A percentile compares a stretch with the other conserved stretches of the same genome.
These are phyloP conservation scores for Saccharata proteae DNA, from an alignment of 2,329 filamentous ascomycete genomes.

Conservation along the genomic window DNA sequence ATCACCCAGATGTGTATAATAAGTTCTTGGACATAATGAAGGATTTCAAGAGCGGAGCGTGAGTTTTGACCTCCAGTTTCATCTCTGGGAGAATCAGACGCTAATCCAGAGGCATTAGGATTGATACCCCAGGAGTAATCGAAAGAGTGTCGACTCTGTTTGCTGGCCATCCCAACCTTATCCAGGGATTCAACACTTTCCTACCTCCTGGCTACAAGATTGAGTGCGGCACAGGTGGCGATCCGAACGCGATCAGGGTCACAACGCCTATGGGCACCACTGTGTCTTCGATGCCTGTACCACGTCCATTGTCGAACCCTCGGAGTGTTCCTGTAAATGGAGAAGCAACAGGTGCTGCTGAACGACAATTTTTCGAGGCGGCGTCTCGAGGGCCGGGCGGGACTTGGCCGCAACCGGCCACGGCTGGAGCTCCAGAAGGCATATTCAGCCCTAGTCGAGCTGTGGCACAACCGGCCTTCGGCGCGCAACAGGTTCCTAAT, in stretches of 20 bases:
- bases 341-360: slow-evolving; percentile 34
- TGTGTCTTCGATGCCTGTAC: slow-evolving; percentile 65
- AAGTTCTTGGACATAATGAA: slow-evolving; percentile 98
- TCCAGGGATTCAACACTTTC: slow-evolving; percentile 98
- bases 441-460: slow-evolving; percentile 33
- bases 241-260: slow-evolving; percentile 90
- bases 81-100: not conserved
- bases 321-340: slow-evolving; percentile 43
- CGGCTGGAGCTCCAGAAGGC: slow-evolving; percentile 23
- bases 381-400: slow-evolving; percentile 14
- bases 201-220: slow-evolving; percentile 91
- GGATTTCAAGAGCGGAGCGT: slow-evolving; percentile 97
- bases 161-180: slow-evolving; percentile 85
- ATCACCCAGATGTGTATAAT: slow-evolving; percentile 96
- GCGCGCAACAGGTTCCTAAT: slow-evolving; percentile 21
- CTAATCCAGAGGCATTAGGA: slow-evolving; percentile 39
- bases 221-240: slow-evolving; percentile 85
- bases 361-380: slow-evolving; percentile 24
- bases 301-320: slow-evolving; percentile 33
- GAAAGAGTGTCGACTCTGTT: slow-evolving; percentile 93
- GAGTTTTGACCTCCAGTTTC: slow-evolving; percentile 26
- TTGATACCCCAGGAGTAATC: slow-evolving; percentile 95
- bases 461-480: slow-evolving; percentile 27
- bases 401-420: slow-evolving; percentile 27
- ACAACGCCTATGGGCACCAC: slow-evolving; percentile 98